Evolutionary conservation across 371 early-diverging fungal species (phyloP), one percentile per base, ranked within the genome.

Genomic region (Mucor ambiguus): DNA sequence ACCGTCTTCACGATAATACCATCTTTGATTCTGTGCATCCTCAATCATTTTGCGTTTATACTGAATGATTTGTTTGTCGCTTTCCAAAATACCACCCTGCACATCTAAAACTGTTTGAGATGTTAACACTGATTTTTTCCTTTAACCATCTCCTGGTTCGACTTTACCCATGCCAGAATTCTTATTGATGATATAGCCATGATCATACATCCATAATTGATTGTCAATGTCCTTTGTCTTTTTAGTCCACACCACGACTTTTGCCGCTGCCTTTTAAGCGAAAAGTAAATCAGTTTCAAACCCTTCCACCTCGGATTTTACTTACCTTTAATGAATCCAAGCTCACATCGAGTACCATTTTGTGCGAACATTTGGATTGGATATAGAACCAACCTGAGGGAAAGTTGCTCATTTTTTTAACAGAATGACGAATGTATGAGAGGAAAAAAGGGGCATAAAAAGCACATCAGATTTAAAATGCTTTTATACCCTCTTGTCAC

Each of bases 1-100:
- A 10, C 81, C 81, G 64, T 82, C 83, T 56, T 83, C 81, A 3
- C 81, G 78, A 52, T 81, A 83, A 49, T 72, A 78, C 84, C 84
- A 83, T 48, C 77, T 58, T 55, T 83, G 84, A 52, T 83, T 81
- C 2, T 83, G 75, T 6, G 80, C 78, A 35, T 77, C 79, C 38
- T 81, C 79, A 10, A 76, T 38, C 75, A 80, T 74, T 49, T 81
- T 83, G 38, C 84, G 71, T 32, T 72, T 77, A 52, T 81, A 79
- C 59, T 83, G 84, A 59, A 83, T 79, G 4, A 83, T 66, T 41
- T 76, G 79, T 54, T 74, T 80, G 60, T 82, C 80, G 48, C 71
- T 80, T 28, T 78, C 75, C 20, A 80, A 59, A 8, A 68, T 33
- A 32, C 81, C 81, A 60, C 81, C 81, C 56, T 72, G 72, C 5